Percentiles rank a stretch among this genome's conserved stretches.
These are phyloP conservation scores for Hypomyces rosellus DNA, from an alignment of 2,329 filamentous ascomycete genomes.

Conservation along the genomic window DNA sequence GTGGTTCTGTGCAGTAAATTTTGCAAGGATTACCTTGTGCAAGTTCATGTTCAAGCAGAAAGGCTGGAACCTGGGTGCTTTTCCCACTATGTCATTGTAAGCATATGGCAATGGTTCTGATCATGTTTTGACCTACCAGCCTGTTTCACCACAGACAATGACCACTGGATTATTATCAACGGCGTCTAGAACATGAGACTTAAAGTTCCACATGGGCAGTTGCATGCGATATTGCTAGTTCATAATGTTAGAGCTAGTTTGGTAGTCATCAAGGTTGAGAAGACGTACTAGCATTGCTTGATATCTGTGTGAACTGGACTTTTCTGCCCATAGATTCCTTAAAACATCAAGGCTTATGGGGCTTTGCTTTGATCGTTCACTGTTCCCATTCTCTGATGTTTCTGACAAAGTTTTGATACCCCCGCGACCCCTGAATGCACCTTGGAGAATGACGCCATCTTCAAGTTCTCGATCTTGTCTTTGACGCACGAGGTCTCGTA, in stretches of 20 bases:
- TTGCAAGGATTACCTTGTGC: slow-evolving; percentile 76
- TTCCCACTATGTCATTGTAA: slow-evolving; percentile 58
- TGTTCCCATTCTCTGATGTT: slow-evolving; percentile 39
- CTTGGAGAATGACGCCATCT: slow-evolving; percentile 69
- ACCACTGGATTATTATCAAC: slow-evolving; percentile 78
- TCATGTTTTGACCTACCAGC: slow-evolving; percentile 49
- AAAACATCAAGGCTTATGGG: slow-evolving; percentile 42
- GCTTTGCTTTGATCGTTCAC: slow-evolving; percentile 38
- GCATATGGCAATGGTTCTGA: not conserved
- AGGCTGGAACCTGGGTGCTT: slow-evolving; percentile 94
- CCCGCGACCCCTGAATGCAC: slow-evolving; percentile 63
- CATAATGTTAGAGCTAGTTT: not conserved
- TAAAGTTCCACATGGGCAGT: slow-evolving; percentile 85
- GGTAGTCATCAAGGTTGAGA: not conserved
- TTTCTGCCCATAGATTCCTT: slow-evolving; percentile 54
- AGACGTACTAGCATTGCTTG: slow-evolving; percentile 66
- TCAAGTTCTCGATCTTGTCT: slow-evolving; percentile 63
- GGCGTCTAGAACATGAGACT: slow-evolving; percentile 66
- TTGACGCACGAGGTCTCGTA: slow-evolving; percentile 65
- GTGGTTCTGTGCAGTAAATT: slow-evolving; percentile 90
- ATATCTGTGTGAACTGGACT: slow-evolving; percentile 54
- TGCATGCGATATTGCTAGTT: slow-evolving; percentile 58
- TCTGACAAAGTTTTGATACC: slow-evolving; percentile 42
- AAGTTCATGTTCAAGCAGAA: slow-evolving; percentile 84
- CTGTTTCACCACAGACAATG: slow-evolving; percentile 94